Evolutionary conservation across 345 rosid species (phyloP), one percentile per base, ranked within the genome.

Genomic region (Noccaea bulbosa): DNA sequence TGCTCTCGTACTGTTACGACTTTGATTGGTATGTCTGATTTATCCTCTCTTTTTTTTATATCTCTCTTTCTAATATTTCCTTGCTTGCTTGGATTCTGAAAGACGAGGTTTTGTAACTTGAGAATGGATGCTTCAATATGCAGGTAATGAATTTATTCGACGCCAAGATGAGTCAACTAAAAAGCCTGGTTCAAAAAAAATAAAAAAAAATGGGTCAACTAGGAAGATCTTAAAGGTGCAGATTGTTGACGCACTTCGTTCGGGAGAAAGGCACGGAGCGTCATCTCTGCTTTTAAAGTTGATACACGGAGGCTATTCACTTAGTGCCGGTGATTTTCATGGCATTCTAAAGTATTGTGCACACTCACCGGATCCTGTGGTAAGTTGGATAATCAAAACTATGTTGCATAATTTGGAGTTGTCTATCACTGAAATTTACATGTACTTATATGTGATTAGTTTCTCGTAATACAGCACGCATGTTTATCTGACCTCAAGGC

Each of bases 281-380:
- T 90, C 93, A 35, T 57, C 71, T 60, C 56, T 90, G 75, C 96
- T 92, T 73, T 62, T 8, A 27, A 76, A 82, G 72, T 77, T 87
- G 37, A 68, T 59, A 52, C 68, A 63, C 45, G 81, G 72, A 41
- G 77, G 59, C 33, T 44, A 62, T 48, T 52, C 80, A 2, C 55
- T 85, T 32, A 50, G 68, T 54, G 78, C 79, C 8, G 1, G 67
- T 61, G 89, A 92, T 75, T 85, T 90, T 39, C 56, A 77, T 62
- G 75, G 64, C 75, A 80, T 92, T 80, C 76, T 92, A 24, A 65
- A 50, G 1, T 81, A 87, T 59, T 92, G 98, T 75, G 95, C 91
- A 0, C 77, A 34, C 53, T 84, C 83, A 50, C 86, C 87, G 3
- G 95, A 92, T 67, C 87, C 98, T 55, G 65, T 87, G 84, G 98